Conservation (phyloP, 768 basidiomycete species). For the Termitomyces heimii region DNA sequence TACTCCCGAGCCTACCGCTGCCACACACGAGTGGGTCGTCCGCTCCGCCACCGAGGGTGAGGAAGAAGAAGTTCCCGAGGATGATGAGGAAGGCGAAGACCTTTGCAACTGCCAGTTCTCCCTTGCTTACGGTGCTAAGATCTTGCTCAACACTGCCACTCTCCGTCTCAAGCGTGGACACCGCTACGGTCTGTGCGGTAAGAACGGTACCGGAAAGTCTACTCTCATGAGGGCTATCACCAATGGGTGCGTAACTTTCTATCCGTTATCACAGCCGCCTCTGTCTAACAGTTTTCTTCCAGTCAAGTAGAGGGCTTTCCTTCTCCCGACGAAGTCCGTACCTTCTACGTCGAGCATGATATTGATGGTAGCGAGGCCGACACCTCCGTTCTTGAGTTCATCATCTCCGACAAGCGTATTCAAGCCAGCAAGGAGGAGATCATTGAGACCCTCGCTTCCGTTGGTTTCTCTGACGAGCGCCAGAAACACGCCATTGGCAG, state of each 20-base stretch:
- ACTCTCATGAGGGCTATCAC: conserved; percentile 91
- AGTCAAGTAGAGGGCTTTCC: conserved; percentile 97
- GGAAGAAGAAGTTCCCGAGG: conserved; percentile 64
- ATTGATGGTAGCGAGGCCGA: conserved; percentile 94
- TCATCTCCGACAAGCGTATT: conserved; percentile 80
- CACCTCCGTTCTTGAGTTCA: conserved; percentile 86
- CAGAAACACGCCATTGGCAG: conserved; percentile 83
- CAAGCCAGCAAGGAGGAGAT: conserved; percentile 63
- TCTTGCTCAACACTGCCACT: conserved; percentile 91
- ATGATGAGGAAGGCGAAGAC: conserved; percentile 98
- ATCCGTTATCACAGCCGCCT: not conserved
- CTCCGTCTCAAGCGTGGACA: conserved; percentile 98
- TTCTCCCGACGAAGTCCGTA: conserved; percentile 93
- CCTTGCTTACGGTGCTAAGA: conserved; percentile 97
- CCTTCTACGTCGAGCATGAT: conserved; percentile 99
- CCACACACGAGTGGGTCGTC: conserved; percentile 84
- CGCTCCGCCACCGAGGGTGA: conserved; percentile 81
- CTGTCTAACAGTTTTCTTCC: conserved; percentile 23
- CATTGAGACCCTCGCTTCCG: conserved; percentile 77
- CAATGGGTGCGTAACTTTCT: conserved; percentile 54
- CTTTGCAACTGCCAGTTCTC: conserved; percentile 99
- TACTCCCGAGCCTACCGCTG: conserved; percentile 57
- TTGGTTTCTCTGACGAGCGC: conserved; percentile 87
- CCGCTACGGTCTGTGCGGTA: conserved; percentile 97
- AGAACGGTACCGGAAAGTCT: conserved; percentile 98